Percentiles rank a stretch among this genome's conserved stretches.
Evolutionary conservation across 2,329 filamentous ascomycete species (phyloP).

Genomic region (Aspergillus vadensis): DNA sequence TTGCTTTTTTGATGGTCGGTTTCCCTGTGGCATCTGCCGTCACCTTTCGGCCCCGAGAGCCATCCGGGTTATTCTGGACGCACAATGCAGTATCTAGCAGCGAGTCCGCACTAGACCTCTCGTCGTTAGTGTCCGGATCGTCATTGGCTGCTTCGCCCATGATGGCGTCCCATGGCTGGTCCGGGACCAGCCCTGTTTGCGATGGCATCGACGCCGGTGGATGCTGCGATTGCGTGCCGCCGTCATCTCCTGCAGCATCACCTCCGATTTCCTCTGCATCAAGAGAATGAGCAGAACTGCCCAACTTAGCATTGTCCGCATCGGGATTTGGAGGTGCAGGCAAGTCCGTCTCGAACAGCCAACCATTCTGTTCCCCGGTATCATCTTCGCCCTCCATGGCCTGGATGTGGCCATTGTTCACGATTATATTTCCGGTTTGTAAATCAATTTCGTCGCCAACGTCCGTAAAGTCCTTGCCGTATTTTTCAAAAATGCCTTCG

Average conservation of each 20-base stretch:
- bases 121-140: conserved; percentile 23
- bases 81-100: conserved; percentile 22
- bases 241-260: conserved; percentile 5
- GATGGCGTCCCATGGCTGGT: conserved; percentile 1
- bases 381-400: conserved; percentile 33
- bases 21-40: conserved; percentile 10
- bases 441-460: conserved; percentile 90
- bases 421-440: conserved; percentile 75
- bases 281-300: background rate
- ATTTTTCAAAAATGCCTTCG: conserved; percentile 87
- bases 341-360: conserved; percentile 12
- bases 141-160: conserved; percentile 13
- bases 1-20: conserved; percentile 23
- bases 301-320: background rate
- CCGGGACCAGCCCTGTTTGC: conserved; percentile 7
- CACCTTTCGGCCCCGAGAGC: conserved; percentile 1
- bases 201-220: conserved; percentile 11
- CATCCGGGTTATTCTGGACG: conserved; percentile 14
- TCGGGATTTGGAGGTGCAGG: background rate
- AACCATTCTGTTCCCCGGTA: conserved; percentile 16
- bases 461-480: conserved; percentile 77
- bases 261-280: conserved; percentile 1
- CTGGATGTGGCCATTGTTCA: conserved; percentile 84
- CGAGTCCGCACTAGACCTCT: conserved; percentile 27
- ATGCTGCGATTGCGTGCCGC: conserved; percentile 10